Conservation (phyloP, 257 asterid genomes). For the Solanum paucissectum region DNA sequence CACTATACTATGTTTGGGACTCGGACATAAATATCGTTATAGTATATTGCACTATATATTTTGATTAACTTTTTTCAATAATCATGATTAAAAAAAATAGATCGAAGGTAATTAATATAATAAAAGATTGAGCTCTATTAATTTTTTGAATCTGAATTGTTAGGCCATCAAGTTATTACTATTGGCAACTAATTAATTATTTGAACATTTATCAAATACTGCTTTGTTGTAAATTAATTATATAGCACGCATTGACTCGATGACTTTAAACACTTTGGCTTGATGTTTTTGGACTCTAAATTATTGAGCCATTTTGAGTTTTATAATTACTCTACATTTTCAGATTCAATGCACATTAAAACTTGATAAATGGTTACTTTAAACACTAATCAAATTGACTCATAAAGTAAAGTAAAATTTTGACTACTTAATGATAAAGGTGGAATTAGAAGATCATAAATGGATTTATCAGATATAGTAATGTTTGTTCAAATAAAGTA, state of each 20-base stretch:
- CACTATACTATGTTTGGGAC: neutral
- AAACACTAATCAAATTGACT: neutral
- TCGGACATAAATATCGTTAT: neutral
- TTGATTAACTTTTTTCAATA: neutral
- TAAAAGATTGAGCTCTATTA: neutral
- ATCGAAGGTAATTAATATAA: neutral
- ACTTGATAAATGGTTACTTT: neutral
- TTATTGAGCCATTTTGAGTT: neutral
- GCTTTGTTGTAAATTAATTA: neutral
- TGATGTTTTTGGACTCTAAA: neutral
- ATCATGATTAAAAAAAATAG: neutral
- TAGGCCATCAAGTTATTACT: neutral
- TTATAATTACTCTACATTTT: neutral
- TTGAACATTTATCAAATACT: neutral
- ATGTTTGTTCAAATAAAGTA: too few species aligned
- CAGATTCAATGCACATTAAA: neutral
- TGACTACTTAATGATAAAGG: neutral
- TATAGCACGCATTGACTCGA: neutral
- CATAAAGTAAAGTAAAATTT: neutral
- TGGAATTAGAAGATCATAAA: neutral
- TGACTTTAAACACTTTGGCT: neutral
- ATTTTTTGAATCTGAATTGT: neutral
- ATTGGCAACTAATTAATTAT: neutral
- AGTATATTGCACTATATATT: neutral
- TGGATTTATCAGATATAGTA: too few species aligned